Evolutionary conservation across 2,329 filamentous ascomycete genomes (phyloP).

Genomic region (Penicillium sp.): DNA sequence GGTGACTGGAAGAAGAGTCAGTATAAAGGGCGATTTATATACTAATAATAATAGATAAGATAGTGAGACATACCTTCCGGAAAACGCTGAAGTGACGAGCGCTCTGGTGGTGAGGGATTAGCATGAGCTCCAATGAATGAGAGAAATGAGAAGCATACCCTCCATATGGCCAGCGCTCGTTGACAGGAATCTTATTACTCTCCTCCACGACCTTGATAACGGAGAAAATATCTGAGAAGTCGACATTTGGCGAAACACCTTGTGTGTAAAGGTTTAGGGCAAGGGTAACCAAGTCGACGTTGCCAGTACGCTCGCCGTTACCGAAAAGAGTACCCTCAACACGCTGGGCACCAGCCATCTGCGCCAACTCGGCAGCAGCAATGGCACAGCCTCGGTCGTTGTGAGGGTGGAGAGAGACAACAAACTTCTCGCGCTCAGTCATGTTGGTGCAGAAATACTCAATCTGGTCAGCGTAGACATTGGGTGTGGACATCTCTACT

Average conservation of each 20-base stretch:
- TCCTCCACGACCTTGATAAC: slow-evolving; percentile 88
- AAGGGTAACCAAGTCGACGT: slow-evolving; percentile 90
- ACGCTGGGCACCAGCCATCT: slow-evolving; percentile 93
- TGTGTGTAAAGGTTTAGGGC: slow-evolving; percentile 94
- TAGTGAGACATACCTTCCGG: slow-evolving; percentile 57
- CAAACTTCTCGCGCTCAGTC: slow-evolving; percentile 78
- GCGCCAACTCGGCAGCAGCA: slow-evolving; percentile 84
- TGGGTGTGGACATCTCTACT: slow-evolving; percentile 91
- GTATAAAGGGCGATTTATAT: not conserved
- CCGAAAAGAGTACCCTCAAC: slow-evolving; percentile 94
- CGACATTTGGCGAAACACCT: slow-evolving; percentile 77
- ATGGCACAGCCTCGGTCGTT: slow-evolving; percentile 91
- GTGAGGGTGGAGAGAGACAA: slow-evolving; percentile 87
- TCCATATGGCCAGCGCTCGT: slow-evolving; percentile 85
- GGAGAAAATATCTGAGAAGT: slow-evolving; percentile 84
- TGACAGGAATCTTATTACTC: slow-evolving; percentile 92
- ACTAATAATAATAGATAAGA: too few relatives aligned
- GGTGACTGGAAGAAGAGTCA: slow-evolving; percentile 54
- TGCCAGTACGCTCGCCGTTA: slow-evolving; percentile 93
- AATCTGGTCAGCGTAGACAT: slow-evolving; percentile 93
- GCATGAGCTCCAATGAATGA: not conserved
- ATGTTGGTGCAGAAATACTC: slow-evolving; percentile 93
- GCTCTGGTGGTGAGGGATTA: not conserved
- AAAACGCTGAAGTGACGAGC: slow-evolving; percentile 68
- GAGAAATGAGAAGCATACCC: slow-evolving; percentile 45